These are phyloP conservation scores for Zygnema cylindricum DNA, from an alignment of 139 green algal species.

Conservation along the genomic window DNA sequence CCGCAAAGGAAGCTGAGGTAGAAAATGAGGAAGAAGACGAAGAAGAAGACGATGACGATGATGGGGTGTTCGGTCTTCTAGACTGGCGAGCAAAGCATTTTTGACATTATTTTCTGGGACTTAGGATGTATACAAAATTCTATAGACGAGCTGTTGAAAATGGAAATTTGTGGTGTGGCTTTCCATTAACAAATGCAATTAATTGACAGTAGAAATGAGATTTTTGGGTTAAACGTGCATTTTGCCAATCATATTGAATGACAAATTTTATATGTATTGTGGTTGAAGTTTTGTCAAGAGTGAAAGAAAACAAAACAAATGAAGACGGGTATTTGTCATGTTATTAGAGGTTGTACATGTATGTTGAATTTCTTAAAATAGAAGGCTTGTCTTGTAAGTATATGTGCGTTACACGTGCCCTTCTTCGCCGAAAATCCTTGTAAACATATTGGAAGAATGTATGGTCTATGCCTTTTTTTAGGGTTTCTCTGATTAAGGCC, in stretches of 20 bases:
- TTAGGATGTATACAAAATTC: background rate
- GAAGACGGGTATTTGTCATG: background rate
- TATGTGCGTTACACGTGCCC: background rate
- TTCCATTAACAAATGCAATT: slow-evolving; percentile 1
- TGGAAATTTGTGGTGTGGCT: background rate
- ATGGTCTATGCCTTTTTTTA: too few species aligned
- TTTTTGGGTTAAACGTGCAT: too few species aligned
- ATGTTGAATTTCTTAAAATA: background rate
- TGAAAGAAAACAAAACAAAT: background rate
- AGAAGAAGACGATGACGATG: background rate
- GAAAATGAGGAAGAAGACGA: background rate
- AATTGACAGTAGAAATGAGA: background rate
- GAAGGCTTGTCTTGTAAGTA: background rate
- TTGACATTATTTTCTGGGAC: background rate
- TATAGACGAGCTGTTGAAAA: background rate
- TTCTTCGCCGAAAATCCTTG: too few species aligned
- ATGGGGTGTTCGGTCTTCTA: background rate
- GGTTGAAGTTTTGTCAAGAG: background rate
- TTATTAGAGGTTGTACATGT: background rate
- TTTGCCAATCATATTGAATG: too few species aligned
- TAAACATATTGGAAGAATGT: too few species aligned
- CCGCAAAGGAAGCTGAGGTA: background rate
- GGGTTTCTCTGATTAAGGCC: background rate
- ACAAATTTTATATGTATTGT: too few species aligned
- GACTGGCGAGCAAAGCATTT: background rate